Base-by-base conservation (phyloP, 2,329 filamentous ascomycete genomes). In the Coccinonectria pachysandricola region DNA sequence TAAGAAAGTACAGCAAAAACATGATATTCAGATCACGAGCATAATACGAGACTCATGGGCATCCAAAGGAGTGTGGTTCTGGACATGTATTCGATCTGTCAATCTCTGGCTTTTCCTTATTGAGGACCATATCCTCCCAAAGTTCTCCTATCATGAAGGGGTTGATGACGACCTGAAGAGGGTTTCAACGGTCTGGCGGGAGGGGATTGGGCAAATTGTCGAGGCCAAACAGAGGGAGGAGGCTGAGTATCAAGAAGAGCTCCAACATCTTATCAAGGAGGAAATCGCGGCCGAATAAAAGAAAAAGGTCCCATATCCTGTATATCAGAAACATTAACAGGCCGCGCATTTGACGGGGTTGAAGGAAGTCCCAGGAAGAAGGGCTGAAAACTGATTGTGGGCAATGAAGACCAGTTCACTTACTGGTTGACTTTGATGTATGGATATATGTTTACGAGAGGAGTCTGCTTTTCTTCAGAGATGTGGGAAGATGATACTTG, bases 31-130 rank as follows among this genome's bases (percentile, higher is more conserved):
- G 3, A 26, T 42, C 17, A 35, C 34, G 15, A 22, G 18, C 10
- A 32, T n/a, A 3, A 39, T 42, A 30, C 26, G 26, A 27, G 15
- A 30, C 18, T 8, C 15, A 2, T 39, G 37, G 40, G 30, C 30
- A 5, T 40, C 35, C 3, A 40, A 40, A 29, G 37, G 34, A 35
- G 36, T 39, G 24, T 43, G 37, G 40, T 43, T 30, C 22, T 42
- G 34, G 39, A 20, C 32, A 5, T 42, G 36, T 23, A 4, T 40
- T 10, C 25, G 29, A 9, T 38, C 35, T 17, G 8, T 39, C 3
- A 39, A 42, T 30, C 35, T 18, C 17, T 36, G 34, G 39, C 23
- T 36, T 5, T 42, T 42, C 11, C 12, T 42, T 5, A 31, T 40
- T 30, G 37, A 40, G 16, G 35, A 40, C 22, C 37, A 40, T 12